Evolutionary conservation across 1,284 basidiomycete species (phyloP), one percentile per base, ranked within the genome.

Genomic region (Malassezia psittaci): DNA sequence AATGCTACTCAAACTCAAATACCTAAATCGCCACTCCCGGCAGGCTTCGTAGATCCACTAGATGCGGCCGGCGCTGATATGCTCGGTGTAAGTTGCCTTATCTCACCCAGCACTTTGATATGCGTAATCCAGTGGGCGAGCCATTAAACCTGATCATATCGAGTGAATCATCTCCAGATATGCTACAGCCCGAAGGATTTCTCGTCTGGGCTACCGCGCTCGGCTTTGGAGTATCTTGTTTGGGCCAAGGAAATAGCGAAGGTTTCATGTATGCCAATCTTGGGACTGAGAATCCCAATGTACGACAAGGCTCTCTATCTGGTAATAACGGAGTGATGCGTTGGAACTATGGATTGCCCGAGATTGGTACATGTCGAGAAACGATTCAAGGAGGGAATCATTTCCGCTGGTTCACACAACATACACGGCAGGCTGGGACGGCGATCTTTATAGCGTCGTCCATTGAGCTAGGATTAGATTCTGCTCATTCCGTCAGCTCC

Each of bases 361-460:
- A 55, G 9, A 52, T 67, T 18, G 62, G 62, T 5, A 65, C 66
- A 3, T 72, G 71, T 51, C 60, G 56, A 62, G 89, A 96, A 76
- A 87, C 87, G 2, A 81, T 94, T 47, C 68, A 86, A 59, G 91
- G 91, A 11, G 91, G 91, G 5, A 83, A 87, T 66, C 91, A 96
- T 71, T 83, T 91, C 73, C 82, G 91, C 24, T 91, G 90, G 76
- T 96, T 88, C 87, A 75, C 80, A 1, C 90, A 94, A 76, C 79
- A 86, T 57, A 34, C 49, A 18, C 15, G 10, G 3, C 32, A 43
- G 15, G 32, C 19, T 5, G 86, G 85, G 0, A 76, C 78, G 3
- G 89, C 90, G 7, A 80, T 86, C 54, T 96, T 96, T 73, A 78
- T 94, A 77, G 90, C 87, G 44, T 69, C 61, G 2, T 68, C 65